Conservation (phyloP, 768 basidiomycete genomes). For the Hemileccinum rubropunctum region DNA sequence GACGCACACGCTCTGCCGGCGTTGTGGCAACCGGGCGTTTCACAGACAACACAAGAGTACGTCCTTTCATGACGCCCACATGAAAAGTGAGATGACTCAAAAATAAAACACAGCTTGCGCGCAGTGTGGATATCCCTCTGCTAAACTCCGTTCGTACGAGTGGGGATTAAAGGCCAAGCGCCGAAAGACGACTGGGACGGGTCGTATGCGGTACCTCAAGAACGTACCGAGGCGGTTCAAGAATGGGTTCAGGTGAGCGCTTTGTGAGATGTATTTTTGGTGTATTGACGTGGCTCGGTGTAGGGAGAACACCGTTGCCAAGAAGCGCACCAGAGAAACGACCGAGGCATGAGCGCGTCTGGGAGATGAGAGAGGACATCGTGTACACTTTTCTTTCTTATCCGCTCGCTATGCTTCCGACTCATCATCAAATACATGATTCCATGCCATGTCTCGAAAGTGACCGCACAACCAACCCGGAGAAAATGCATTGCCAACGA, state of each 20-base stretch:
- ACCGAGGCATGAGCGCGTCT: conserved; percentile 41
- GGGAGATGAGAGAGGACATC: background rate
- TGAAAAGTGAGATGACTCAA: background rate
- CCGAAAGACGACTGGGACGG: conserved; percentile 98
- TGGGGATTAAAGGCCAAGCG: conserved; percentile 99
- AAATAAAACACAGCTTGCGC: conserved; percentile 67
- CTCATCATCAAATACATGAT: conserved; percentile 18
- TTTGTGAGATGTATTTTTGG: conserved; percentile 13
- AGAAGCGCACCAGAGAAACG: conserved; percentile 69
- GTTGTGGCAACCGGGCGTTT: conserved; percentile 94
- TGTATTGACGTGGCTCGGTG: background rate
- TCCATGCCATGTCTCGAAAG: background rate
- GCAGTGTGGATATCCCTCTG: conserved; percentile 94
- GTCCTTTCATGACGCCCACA: conserved; percentile 18
- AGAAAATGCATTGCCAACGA: conserved; percentile 1
- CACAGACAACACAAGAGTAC: conserved; percentile 98
- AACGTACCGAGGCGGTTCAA: conserved; percentile 93
- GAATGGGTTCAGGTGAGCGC: conserved; percentile 86
- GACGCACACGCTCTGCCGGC: conserved; percentile 95
- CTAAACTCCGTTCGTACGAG: conserved; percentile 93
- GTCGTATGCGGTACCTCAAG: conserved; percentile 93
- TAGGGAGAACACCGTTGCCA: conserved; percentile 90
- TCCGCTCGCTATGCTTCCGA: conserved; percentile 8
- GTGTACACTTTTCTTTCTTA: conserved; percentile 15
- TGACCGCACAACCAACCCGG: background rate